These are phyloP conservation scores for Colletotrichum magnum DNA, from an alignment of 2,329 filamentous ascomycete genomes.

Conservation along the genomic window DNA sequence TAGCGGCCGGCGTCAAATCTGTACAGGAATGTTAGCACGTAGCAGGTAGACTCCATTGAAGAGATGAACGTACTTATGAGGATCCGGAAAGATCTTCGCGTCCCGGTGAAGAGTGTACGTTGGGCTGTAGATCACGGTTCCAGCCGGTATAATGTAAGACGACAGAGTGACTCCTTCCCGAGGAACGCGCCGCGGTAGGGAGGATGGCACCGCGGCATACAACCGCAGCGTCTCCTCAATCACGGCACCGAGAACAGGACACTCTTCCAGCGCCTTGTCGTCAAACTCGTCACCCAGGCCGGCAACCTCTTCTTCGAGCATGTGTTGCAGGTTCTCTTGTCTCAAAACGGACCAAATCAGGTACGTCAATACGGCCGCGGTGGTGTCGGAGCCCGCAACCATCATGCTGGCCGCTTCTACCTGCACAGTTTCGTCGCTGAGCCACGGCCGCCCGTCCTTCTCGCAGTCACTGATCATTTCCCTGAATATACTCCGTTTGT, in stretches of 20 bases:
- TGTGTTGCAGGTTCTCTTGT: constrained; percentile 46
- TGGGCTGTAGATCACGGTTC: constrained; percentile 57
- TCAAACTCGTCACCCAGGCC: constrained; percentile 43
- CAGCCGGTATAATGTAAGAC: constrained; percentile 56
- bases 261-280: constrained; percentile 50
- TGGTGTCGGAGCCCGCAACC: constrained; percentile 67
- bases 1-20: constrained; percentile 20
- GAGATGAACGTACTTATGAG: constrained; percentile 44
- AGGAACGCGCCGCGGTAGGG: constrained; percentile 57
- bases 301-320: constrained; percentile 53
- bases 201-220: constrained; percentile 55
- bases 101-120: constrained; percentile 63
- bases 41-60: too few relatives aligned
- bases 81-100: constrained; percentile 55
- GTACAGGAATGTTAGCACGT: neutral
- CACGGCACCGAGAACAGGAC: constrained; percentile 58
- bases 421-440: constrained; percentile 49
- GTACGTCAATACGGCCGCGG: constrained; percentile 64
- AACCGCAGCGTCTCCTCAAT: constrained; percentile 62
- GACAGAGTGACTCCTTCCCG: constrained; percentile 53
- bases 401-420: constrained; percentile 61
- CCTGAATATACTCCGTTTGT: constrained; percentile 7
- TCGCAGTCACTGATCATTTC: constrained; percentile 13
- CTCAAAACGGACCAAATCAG: constrained; percentile 56
- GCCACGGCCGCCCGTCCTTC: neutral